These are phyloP conservation scores for Carex myosuroides DNA, from an alignment of 176 grass and related monocot species.

Conservation along the genomic window DNA sequence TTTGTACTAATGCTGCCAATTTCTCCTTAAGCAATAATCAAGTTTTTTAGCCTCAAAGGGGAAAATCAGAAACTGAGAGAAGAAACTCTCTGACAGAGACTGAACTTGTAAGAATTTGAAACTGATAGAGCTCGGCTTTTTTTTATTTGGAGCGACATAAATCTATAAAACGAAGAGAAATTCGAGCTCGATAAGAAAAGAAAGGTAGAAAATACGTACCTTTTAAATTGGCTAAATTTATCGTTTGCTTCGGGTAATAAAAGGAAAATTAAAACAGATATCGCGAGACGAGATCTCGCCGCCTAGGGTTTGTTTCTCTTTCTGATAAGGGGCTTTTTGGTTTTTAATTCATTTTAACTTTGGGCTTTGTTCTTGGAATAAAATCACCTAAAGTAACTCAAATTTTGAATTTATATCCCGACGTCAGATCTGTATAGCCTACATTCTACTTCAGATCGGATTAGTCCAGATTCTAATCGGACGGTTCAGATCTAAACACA, in stretches of 20 bases:
- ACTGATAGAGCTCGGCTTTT: background rate
- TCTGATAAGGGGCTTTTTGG: background rate
- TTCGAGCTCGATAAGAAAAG: background rate
- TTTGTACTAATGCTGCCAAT: background rate
- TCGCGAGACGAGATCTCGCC: conserved; percentile 27
- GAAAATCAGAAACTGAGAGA: background rate
- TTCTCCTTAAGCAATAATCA: conserved; percentile 2
- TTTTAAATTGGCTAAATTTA: background rate
- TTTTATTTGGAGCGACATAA: background rate
- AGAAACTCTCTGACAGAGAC: background rate
- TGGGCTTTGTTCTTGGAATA: background rate
- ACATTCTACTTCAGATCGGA: too few relatives aligned
- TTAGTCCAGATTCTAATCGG: too few relatives aligned
- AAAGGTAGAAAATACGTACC: conserved; percentile 8
- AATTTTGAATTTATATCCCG: too few relatives aligned
- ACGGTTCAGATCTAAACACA: too few relatives aligned
- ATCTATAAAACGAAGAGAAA: conserved; percentile 2
- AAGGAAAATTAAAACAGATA: background rate
- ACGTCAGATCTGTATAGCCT: too few relatives aligned
- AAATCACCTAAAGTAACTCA: too few relatives aligned
- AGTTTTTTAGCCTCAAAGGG: background rate
- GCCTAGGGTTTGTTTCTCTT: conserved; percentile 22
- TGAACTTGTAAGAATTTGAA: background rate
- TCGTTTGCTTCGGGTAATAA: background rate
- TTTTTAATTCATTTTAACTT: background rate